Evolutionary conservation across 2,329 filamentous ascomycete genomes (phyloP).

Genomic region (Decorospora gaudefroyi): DNA sequence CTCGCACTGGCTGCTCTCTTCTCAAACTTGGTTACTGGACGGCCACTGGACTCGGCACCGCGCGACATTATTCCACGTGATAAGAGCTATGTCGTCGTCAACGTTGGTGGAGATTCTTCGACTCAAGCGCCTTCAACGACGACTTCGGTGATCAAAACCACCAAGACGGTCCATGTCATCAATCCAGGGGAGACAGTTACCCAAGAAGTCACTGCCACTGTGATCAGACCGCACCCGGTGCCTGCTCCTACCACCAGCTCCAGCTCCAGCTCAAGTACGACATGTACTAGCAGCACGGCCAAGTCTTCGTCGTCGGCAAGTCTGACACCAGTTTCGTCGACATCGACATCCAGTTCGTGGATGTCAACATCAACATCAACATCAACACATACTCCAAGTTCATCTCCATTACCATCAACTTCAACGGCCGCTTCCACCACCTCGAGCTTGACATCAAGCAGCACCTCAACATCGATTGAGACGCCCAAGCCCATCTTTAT

Average conservation of each 20-base stretch:
- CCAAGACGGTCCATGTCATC: conserved; percentile 36
- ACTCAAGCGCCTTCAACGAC: conserved; percentile 24
- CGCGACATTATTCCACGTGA: conserved; percentile 28
- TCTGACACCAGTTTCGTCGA: neutral
- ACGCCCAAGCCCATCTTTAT: conserved; percentile 35
- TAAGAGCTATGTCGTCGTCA: conserved; percentile 48
- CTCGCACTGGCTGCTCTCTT: conserved; percentile 29
- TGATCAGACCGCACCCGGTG: conserved; percentile 16
- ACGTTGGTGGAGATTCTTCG: conserved; percentile 46
- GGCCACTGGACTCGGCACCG: conserved; percentile 33
- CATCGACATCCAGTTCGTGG: neutral
- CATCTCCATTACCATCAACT: conserved; percentile 32
- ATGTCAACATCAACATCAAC: conserved; percentile 8
- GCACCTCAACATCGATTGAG: conserved; percentile 17
- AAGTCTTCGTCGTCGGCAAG: conserved; percentile 7
- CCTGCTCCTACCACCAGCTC: conserved; percentile 20
- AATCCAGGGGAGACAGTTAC: conserved; percentile 31
- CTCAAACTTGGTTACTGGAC: conserved; percentile 28
- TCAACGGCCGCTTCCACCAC: conserved; percentile 17
- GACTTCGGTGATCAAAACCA: conserved; percentile 31
- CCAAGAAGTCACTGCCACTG: conserved; percentile 30
- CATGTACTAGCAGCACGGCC: conserved; percentile 14
- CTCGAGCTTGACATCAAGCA: conserved; percentile 12
- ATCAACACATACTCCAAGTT: conserved; percentile 12
- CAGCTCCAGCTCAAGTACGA: conserved; percentile 15